Conservation (phyloP, 1,284 basidiomycete species). For the Cystobasidium sp. region DNA sequence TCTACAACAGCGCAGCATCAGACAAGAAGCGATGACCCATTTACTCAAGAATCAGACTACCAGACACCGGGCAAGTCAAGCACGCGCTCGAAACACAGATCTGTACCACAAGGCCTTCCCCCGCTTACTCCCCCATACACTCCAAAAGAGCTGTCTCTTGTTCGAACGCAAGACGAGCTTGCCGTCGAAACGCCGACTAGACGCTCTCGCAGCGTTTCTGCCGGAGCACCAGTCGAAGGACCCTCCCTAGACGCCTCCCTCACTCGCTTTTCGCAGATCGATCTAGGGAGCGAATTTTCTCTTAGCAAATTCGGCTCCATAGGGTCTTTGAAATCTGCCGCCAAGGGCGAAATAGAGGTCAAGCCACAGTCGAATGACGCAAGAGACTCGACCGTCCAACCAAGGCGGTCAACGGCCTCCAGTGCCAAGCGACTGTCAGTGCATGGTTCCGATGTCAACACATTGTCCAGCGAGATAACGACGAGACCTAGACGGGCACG, state of each 20-base stretch:
- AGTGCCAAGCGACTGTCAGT: background rate
- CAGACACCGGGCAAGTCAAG: background rate
- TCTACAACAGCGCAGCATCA: background rate
- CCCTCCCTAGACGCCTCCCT: conserved; percentile 22
- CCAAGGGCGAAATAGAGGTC: background rate
- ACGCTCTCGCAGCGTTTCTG: conserved; percentile 29
- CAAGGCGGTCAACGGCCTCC: background rate
- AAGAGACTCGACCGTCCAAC: background rate
- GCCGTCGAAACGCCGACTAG: conserved; percentile 11
- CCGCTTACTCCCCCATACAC: conserved; percentile 23
- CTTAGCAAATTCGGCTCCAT: conserved; percentile 24
- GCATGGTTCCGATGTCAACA: background rate
- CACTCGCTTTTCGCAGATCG: conserved; percentile 39
- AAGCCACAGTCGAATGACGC: background rate
- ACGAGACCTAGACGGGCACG: conserved; percentile 19
- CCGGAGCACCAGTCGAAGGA: background rate
- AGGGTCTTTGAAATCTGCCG: background rate
- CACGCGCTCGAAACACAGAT: background rate
- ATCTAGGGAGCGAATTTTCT: conserved; percentile 37
- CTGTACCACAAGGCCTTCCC: background rate
- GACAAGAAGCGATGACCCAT: background rate
- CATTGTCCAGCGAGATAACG: background rate
- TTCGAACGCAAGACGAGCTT: background rate
- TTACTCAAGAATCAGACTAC: conserved; percentile 1
- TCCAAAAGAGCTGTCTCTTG: conserved; percentile 1